These are phyloP conservation scores for Maudiozyma barnettii DNA, from an alignment of 805 yeast species.

Conservation along the genomic window DNA sequence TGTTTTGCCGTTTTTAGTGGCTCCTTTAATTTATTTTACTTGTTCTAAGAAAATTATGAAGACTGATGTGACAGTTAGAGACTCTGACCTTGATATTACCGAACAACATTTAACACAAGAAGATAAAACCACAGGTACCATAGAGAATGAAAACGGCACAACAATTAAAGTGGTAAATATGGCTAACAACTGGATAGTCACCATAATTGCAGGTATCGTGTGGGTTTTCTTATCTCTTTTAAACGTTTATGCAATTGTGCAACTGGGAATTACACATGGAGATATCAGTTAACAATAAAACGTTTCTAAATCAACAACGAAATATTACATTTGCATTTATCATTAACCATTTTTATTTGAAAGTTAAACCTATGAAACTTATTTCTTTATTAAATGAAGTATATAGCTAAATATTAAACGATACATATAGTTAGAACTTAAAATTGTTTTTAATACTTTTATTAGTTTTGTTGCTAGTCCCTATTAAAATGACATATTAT, in stretches of 20 bases:
- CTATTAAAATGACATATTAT: too few species aligned
- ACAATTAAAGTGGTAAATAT: slow-evolving; percentile 35
- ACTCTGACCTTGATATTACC: slow-evolving; percentile 2
- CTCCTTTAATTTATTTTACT: slow-evolving; percentile 80
- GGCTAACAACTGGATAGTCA: slow-evolving; percentile 54
- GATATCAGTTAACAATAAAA: slow-evolving; percentile 8
- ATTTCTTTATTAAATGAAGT: too few species aligned
- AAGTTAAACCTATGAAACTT: too few species aligned
- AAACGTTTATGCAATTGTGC: slow-evolving; percentile 54
- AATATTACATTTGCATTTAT: too few species aligned
- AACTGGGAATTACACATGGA: slow-evolving; percentile 27
- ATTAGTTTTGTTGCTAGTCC: too few species aligned
- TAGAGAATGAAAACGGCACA: slow-evolving; percentile 11
- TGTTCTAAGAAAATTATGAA: slow-evolving; percentile 60
- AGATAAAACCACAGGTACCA: slow-evolving; percentile 4
- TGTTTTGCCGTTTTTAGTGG: slow-evolving; percentile 72
- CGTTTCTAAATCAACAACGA: too few species aligned
- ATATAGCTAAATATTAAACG: background rate
- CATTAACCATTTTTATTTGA: too few species aligned
- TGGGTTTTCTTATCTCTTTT: slow-evolving; percentile 68
- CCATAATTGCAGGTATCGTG: slow-evolving; percentile 41
- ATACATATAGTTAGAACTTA: background rate
- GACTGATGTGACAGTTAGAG: slow-evolving; percentile 31
- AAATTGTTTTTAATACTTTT: background rate
- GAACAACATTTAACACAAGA: background rate